Evolutionary conservation across 768 basidiomycete species (phyloP).

Genomic region (Psilocybe tampanensis): DNA sequence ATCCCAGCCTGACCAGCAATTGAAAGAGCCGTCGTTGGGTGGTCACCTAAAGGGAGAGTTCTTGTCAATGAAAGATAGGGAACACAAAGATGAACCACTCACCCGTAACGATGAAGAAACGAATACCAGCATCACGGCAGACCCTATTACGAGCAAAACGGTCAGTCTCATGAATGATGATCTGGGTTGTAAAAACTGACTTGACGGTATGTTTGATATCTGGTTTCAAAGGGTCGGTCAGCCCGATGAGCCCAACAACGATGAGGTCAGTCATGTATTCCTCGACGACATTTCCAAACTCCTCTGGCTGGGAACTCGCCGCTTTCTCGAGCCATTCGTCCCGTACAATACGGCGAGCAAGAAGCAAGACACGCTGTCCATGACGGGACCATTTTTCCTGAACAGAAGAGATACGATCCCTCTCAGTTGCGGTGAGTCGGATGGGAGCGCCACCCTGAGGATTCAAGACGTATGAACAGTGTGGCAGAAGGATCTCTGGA

Average conservation of each 20-base stretch:
- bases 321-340: constrained; percentile 32
- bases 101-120: constrained; percentile 66
- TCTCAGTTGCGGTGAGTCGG: constrained; percentile 30
- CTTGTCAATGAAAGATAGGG: not conserved
- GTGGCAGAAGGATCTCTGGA: constrained; percentile 49
- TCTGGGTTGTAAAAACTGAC: constrained; percentile 10
- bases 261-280: constrained; percentile 45
- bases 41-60: too few species aligned
- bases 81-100: constrained; percentile 3
- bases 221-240: constrained; percentile 60
- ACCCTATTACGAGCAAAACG: constrained; percentile 19
- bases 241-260: constrained; percentile 59
- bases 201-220: constrained; percentile 55
- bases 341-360: constrained; percentile 47
- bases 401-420: constrained; percentile 30
- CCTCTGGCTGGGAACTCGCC: constrained; percentile 37
- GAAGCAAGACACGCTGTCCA: constrained; percentile 65
- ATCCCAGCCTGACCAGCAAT: too few species aligned
- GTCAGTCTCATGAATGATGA: not conserved
- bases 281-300: constrained; percentile 40
- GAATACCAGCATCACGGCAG: constrained; percentile 59
- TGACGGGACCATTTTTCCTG: constrained; percentile 53
- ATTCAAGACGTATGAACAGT: constrained; percentile 40
- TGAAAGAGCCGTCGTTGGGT: too few species aligned
- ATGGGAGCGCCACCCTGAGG: constrained; percentile 35